Conservation (phyloP, 129 eudicot species). For the Escallonia herrerae region DNA sequence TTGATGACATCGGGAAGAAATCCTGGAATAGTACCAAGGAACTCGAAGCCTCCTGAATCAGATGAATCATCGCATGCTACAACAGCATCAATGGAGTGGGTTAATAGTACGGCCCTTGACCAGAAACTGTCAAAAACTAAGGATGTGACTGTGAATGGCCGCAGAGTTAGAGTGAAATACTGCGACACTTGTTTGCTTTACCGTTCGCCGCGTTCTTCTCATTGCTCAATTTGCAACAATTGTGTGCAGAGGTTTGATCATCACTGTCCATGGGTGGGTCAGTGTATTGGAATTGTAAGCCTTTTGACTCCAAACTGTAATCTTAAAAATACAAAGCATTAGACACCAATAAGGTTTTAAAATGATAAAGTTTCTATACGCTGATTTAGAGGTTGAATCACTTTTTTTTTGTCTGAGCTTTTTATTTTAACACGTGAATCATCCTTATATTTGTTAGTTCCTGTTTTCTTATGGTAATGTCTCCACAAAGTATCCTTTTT, state of each 20-base stretch:
- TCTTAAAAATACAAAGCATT: too few species aligned
- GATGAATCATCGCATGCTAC: conserved; percentile 15
- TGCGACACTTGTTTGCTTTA: conserved; percentile 77
- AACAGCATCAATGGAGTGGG: conserved; percentile 45
- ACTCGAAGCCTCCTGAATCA: conserved; percentile 39
- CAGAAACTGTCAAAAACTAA: conserved; percentile 55
- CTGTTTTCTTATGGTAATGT: too few species aligned
- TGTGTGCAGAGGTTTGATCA: conserved; percentile 85
- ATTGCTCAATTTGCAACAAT: conserved; percentile 87
- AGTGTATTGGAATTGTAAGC: conserved; percentile 90
- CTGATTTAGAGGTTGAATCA: too few species aligned
- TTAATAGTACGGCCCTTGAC: conserved; percentile 22
- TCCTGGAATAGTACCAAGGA: conserved; percentile 75
- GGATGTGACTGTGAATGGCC: conserved; percentile 64
- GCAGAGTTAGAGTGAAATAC: conserved; percentile 51
- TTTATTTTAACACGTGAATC: too few species aligned
- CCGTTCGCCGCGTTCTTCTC: conserved; percentile 86
- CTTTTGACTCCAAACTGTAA: neutral
- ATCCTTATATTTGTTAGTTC: too few species aligned
- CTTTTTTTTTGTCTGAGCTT: too few species aligned
- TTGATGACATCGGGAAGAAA: conserved; percentile 61
- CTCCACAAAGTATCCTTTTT: too few species aligned
- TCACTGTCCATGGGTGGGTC: conserved; percentile 99
- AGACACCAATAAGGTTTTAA: too few species aligned
- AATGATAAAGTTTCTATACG: too few species aligned